Conservation (phyloP, 2,329 filamentous ascomycete genomes). For the Leptographium procerum region DNA sequence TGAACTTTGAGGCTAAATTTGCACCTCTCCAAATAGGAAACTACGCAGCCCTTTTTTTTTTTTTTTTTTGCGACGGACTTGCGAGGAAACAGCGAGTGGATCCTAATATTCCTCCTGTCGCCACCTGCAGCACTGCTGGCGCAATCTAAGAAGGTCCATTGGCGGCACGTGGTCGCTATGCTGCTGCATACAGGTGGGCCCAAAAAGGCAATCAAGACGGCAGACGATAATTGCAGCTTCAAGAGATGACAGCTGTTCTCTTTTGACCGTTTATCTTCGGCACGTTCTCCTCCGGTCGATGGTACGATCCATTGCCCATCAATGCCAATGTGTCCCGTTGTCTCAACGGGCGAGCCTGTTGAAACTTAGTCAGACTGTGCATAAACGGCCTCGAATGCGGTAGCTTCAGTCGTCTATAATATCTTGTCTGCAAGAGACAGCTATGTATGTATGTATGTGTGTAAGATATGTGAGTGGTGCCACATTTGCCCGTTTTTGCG, state of each 20-base stretch:
- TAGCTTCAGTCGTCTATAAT: too few species aligned
- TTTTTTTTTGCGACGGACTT: neutral
- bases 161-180: constrained; percentile 8
- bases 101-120: constrained; percentile 1
- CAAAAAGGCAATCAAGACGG: neutral
- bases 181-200: neutral
- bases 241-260: constrained; percentile 1
- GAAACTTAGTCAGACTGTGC: too few species aligned
- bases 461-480: too few species aligned
- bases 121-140: constrained; percentile 2
- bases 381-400: too few species aligned
- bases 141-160: constrained; percentile 1
- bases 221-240: neutral
- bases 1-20: neutral
- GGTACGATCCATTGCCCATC: too few species aligned
- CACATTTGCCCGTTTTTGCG: too few species aligned
- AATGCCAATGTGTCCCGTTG: too few species aligned
- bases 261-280: neutral
- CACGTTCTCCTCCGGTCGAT: too few species aligned
- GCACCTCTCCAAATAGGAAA: neutral
- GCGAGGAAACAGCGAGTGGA: neutral
- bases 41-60: neutral
- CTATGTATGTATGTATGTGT: too few species aligned
- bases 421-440: too few species aligned
- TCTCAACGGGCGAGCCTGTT: too few species aligned